Evolutionary conservation across 73 alveolate genomes (phyloP), one percentile per base, ranked within the genome.

Genomic region (Paramecium tetraurelia): DNA sequence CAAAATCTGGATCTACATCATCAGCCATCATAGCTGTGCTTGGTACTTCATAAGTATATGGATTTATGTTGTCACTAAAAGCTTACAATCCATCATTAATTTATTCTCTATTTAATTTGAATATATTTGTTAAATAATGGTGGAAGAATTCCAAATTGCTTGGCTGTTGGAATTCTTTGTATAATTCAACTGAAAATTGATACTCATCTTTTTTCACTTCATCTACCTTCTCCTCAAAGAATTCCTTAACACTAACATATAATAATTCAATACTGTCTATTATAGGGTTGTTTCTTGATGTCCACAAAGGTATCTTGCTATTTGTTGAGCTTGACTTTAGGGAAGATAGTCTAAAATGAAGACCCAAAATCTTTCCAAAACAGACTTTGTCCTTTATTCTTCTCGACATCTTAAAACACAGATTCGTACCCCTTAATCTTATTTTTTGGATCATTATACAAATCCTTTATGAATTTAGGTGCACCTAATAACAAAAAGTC

Each of bases 1-100:
- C 8, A 72, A 36, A 20, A 36, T 72, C 86, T 72, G 86, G 59
- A 33, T 72, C 86, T 21, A 35, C 86, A 29, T 72, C 86, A 27
- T 63, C 46, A 5, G 86, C 57, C 57, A 72, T 38, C 59, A 72
- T 72, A 0, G 86, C 86, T 29, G 57, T 72, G 18, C 46, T 72
- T 10, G 86, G 86, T 4, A 72, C 27, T 29, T 36, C 57, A 36
- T 72, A 36, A 1, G 59, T 36, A 72, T 72, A 72, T 29, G 86
- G 86, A 36, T 36, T 40, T 72, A 7, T 29, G 16, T 40, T 40
- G 21, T 72, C 36, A 33, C 36, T 14, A 12, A 72, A 72, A 0
- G 86, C 33, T 72, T 72, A 33, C 11, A 72, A n/a, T 36, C 86
- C 86, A 36, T 72, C 57, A 35, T 72, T 72, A 4, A 72, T 72